Evolutionary conservation across 2,329 filamentous ascomycete genomes (phyloP).

Genomic region (Dothideomycetes sp.): DNA sequence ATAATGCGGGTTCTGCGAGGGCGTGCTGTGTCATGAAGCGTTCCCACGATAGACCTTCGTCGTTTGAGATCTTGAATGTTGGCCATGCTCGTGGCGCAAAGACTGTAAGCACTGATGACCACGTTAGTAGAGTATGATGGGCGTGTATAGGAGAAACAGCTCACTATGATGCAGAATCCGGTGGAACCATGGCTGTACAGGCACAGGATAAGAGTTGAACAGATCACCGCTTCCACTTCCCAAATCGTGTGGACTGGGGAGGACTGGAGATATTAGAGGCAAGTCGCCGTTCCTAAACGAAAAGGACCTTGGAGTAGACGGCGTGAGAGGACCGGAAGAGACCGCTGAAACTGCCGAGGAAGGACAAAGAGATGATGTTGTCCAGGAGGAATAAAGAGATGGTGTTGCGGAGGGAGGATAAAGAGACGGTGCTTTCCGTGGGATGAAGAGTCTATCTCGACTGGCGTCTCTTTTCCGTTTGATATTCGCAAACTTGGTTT

Average conservation of each 20-base stretch:
- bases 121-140: not conserved
- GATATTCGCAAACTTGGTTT: too few species aligned
- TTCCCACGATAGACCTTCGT: slow-evolving; percentile 30
- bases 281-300: too few species aligned
- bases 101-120: slow-evolving; percentile 21
- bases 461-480: too few species aligned
- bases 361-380: too few species aligned
- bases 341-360: too few species aligned
- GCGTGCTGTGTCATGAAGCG: slow-evolving; percentile 32
- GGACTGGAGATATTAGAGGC: too few species aligned
- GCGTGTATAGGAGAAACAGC: not conserved
- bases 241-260: slow-evolving; percentile 13
- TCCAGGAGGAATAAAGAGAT: too few species aligned
- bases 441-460: too few species aligned
- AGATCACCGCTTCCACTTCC: slow-evolving; percentile 19
- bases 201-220: slow-evolving; percentile 25
- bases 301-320: too few species aligned
- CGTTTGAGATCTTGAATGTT: slow-evolving; percentile 22
- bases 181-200: slow-evolving; percentile 25
- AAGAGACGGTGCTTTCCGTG: too few species aligned
- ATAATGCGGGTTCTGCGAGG: slow-evolving; percentile 25
- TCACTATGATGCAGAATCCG: slow-evolving; percentile 23
- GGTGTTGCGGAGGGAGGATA: too few species aligned
- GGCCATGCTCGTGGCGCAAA: slow-evolving; percentile 28
- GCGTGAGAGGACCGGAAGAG: too few species aligned